These are phyloP conservation scores for Entamoeba moshkovskii DNA, from an alignment of 208 protist genomes.

Conservation along the genomic window DNA sequence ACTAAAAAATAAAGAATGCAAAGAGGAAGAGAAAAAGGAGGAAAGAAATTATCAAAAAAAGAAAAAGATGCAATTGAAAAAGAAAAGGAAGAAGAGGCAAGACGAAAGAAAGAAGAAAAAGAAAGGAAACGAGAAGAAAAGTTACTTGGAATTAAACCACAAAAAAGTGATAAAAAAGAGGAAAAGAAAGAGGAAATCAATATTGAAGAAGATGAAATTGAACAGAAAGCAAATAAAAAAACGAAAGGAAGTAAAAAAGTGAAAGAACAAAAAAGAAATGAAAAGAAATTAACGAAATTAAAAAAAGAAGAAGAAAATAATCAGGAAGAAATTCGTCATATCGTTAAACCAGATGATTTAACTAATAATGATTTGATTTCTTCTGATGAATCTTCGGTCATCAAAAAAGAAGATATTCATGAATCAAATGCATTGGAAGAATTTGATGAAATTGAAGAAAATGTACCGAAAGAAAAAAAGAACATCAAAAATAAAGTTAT, in stretches of 20 bases:
- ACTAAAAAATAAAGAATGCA: neutral
- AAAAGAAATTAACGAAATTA: neutral
- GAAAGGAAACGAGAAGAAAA: neutral
- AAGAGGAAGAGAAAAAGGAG: neutral
- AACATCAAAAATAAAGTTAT: neutral
- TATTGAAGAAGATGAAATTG: neutral
- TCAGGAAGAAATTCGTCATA: neutral
- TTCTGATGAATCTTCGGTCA: neutral
- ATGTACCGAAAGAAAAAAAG: neutral
- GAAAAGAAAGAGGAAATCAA: neutral
- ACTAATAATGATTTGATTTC: neutral
- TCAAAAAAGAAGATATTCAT: neutral
- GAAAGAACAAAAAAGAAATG: neutral
- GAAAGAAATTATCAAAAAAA: neutral
- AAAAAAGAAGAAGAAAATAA: neutral
- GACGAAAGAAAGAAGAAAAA: neutral
- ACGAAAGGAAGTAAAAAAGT: neutral
- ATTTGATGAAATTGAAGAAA: neutral
- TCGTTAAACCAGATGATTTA: neutral
- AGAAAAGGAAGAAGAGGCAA: neutral
- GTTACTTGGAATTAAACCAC: neutral
- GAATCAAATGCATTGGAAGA: neutral
- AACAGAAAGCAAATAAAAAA: neutral
- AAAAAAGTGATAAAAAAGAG: neutral
- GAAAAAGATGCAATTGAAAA: neutral